Evolutionary conservation across 768 basidiomycete species (phyloP).

Genomic region (Tylopilus cervinicoccineus): DNA sequence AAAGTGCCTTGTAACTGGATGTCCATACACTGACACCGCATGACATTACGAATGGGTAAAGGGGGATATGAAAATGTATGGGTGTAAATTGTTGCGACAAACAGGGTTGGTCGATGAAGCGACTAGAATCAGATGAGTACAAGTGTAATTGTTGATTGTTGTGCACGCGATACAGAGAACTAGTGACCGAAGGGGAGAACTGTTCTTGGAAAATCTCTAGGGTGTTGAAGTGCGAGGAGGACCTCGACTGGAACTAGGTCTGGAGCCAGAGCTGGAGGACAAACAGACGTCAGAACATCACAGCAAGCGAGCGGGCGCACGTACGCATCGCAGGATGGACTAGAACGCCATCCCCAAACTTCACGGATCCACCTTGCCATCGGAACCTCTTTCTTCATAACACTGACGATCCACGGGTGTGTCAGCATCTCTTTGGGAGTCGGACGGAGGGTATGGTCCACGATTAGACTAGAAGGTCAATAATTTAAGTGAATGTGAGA

Average conservation of each 20-base stretch:
- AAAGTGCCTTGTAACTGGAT: slow-evolving; percentile 7
- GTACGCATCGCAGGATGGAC: slow-evolving; percentile 28
- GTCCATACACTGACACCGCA: slow-evolving; percentile 19
- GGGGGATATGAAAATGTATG: slow-evolving; percentile 15
- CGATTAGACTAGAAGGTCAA: slow-evolving; percentile 53
- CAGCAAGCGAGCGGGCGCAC: slow-evolving; percentile 1
- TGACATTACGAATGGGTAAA: slow-evolving; percentile 10
- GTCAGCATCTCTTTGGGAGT: slow-evolving; percentile 77
- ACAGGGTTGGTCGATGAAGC: slow-evolving; percentile 12
- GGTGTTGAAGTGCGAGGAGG: slow-evolving; percentile 19
- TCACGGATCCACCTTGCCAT: slow-evolving; percentile 88
- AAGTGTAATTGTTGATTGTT: slow-evolving; percentile 20
- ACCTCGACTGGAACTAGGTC: slow-evolving; percentile 30
- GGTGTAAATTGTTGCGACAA: slow-evolving; percentile 19
- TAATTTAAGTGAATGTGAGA: slow-evolving; percentile 1
- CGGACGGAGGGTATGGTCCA: slow-evolving; percentile 65
- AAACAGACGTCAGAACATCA: not conserved
- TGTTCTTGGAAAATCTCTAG: slow-evolving; percentile 17
- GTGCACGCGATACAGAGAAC: slow-evolving; percentile 15
- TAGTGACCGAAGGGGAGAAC: not conserved
- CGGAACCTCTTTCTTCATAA: slow-evolving; percentile 78
- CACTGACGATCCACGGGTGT: slow-evolving; percentile 78
- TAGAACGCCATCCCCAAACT: slow-evolving; percentile 74
- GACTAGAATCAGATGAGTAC: slow-evolving; percentile 15
- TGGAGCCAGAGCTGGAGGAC: slow-evolving; percentile 18